Base-by-base conservation (phyloP, 2,329 filamentous ascomycete species). In the Nemania sp. region DNA sequence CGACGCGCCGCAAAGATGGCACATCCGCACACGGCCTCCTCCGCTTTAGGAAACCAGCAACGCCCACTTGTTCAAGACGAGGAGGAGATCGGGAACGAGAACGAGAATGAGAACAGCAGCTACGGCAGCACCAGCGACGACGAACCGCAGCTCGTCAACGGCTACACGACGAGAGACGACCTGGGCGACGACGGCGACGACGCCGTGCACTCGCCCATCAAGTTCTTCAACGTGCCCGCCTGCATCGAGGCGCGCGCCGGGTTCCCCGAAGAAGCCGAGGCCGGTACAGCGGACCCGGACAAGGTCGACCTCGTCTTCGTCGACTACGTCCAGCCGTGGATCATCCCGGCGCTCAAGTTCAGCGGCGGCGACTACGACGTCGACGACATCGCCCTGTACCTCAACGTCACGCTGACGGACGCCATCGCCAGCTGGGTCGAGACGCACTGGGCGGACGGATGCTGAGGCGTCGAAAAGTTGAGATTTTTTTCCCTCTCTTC, bases 111-210 rank as follows among this genome's bases (percentile, higher is more conserved):
- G 6, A 46, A 32, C 2, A 46, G 35, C 11, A 37, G 71, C 17
- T 51, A 51, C 10, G 62, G 66, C 3, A 66, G 69, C 9, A 11
- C 35, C 10, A 35, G 71, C n/a, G 53, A 48, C 2, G 65, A 68
- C 3, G 68, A 73, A n/a, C 69, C 69, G 7, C 58, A 68, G 21
- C 62, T 73, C 1, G 55, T 72, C 12, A 72, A 79, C 1, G 95
- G 95, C 1, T 98, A 98, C 78, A 97, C 91, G 0, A 99, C 95
- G 11, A 81, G 82, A 57, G 95, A 99, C 71, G 94, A 96, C 69
- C 84, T 87, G 5, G 92, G 93, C 50, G 77, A 77, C 3, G 91
- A 96, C 66, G 95, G 95, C 43, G 95, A 99, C 72, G 95, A 99
- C 72, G 96, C 94, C 0, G 75, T 96, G 1, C 95, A 97, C 74